A percentile compares a stretch with the other conserved stretches of the same genome.
Evolutionary conservation across 2,329 filamentous ascomycete species (phyloP).

Genomic region (Trichothecium roseum): DNA sequence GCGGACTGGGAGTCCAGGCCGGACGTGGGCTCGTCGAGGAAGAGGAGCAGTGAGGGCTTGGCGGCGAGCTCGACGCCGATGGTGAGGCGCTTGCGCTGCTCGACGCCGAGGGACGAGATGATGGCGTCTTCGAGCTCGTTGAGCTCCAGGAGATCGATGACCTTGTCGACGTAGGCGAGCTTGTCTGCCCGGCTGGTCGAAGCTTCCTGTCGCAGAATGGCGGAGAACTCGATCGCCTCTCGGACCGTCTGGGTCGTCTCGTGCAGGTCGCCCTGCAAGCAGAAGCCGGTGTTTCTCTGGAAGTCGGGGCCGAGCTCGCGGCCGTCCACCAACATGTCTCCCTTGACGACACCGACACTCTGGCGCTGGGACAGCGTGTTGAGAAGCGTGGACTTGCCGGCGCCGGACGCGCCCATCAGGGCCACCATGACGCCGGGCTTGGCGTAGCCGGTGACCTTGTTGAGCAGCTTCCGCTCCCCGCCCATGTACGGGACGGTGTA

Average conservation of each 20-base stretch:
- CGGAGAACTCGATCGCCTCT: conserved; percentile 56
- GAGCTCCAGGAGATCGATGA: conserved; percentile 56
- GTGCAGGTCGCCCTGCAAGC: conserved; percentile 53
- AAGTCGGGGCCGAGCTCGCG: conserved; percentile 58
- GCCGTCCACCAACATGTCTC: conserved; percentile 69
- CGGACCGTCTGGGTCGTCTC: conserved; percentile 53
- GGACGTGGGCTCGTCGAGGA: conserved; percentile 49
- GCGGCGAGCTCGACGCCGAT: conserved; percentile 43
- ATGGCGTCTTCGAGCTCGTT: conserved; percentile 50
- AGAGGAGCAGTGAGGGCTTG: conserved; percentile 47
- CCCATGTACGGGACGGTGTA: conserved; percentile 53
- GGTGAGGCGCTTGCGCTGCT: conserved; percentile 43
- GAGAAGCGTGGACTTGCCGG: conserved; percentile 74
- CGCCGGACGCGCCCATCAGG: conserved; percentile 70
- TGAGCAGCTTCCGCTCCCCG: conserved; percentile 20
- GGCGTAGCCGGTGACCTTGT: conserved; percentile 60
- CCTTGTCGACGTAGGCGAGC: conserved; percentile 53
- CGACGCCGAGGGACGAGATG: conserved; percentile 46
- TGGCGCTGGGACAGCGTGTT: conserved; percentile 68
- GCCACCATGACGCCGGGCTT: conserved; percentile 75
- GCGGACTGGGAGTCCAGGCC: conserved; percentile 45
- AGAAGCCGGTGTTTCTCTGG: conserved; percentile 64
- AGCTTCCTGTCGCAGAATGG: conserved; percentile 47
- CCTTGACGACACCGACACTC: conserved; percentile 60
- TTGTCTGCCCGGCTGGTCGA: conserved; percentile 49